Evolutionary conservation across 2,329 filamentous ascomycete species (phyloP).

Genomic region (Ophioceras dolichostomum): DNA sequence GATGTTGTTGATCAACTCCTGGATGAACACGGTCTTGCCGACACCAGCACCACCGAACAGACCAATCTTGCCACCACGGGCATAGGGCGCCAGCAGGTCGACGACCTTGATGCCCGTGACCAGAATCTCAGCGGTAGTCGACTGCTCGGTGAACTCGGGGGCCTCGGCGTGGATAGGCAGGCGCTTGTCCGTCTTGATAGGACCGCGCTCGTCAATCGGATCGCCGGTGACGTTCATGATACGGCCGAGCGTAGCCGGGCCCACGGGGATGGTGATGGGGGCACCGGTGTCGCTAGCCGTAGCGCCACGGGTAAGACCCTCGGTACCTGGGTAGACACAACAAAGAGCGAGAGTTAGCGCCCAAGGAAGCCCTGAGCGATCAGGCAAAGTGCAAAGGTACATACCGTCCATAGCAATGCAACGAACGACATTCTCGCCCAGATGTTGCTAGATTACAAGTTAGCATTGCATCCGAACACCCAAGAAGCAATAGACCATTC

Average conservation of each 20-base stretch:
- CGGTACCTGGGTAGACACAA: constrained; percentile 82
- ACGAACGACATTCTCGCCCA: constrained; percentile 97
- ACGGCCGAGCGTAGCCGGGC: constrained; percentile 84
- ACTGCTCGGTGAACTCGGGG: constrained; percentile 88
- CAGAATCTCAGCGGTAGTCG: constrained; percentile 89
- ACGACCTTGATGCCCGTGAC: constrained; percentile 99
- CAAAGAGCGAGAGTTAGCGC: too few species aligned
- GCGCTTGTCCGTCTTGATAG: constrained; percentile 85
- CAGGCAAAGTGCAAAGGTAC: constrained; percentile 18
- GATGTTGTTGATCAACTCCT: constrained; percentile 99
- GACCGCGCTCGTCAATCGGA: constrained; percentile 98
- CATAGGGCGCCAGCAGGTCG: constrained; percentile 96
- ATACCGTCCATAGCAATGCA: constrained; percentile 99
- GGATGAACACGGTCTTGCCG: constrained; percentile 99
- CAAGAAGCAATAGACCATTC: too few species aligned
- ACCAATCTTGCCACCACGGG: constrained; percentile 99
- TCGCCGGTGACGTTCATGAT: constrained; percentile 99
- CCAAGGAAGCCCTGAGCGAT: constrained; percentile 7
- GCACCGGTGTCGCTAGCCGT: constrained; percentile 77
- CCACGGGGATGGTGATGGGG: constrained; percentile 95
- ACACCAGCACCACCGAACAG: constrained; percentile 99
- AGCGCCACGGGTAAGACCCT: constrained; percentile 94
- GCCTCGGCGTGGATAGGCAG: constrained; percentile 90
- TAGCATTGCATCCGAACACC: constrained; percentile 18
- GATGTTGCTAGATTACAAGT: constrained; percentile 68